These are phyloP conservation scores for Neofusicoccum umdonicola DNA, from an alignment of 2,329 filamentous ascomycete species.

Conservation along the genomic window DNA sequence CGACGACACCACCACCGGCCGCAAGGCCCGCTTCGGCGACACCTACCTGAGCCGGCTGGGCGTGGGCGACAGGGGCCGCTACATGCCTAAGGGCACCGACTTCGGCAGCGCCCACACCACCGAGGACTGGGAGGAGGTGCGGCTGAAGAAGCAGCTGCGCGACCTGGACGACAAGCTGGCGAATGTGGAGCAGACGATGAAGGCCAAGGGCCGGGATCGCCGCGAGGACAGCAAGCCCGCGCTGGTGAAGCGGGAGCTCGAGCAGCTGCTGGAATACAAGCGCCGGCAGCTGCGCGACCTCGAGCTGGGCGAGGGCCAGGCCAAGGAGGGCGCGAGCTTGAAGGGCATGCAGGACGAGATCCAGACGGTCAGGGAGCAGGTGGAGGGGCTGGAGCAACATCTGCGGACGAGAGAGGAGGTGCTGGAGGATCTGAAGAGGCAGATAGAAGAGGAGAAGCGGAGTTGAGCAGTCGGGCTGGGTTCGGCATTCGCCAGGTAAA, in stretches of 20 bases:
- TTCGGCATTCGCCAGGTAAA: not conserved
- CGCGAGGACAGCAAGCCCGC: conserved; percentile 79
- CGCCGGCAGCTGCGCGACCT: conserved; percentile 71
- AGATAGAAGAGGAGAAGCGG: conserved; percentile 82
- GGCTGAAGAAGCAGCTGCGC: conserved; percentile 85
- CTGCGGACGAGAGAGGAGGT: conserved; percentile 71
- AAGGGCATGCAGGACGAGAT: conserved; percentile 83
- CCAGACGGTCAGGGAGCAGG: conserved; percentile 86
- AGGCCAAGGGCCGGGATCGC: conserved; percentile 50
- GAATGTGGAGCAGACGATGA: conserved; percentile 72
- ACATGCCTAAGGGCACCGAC: conserved; percentile 83
- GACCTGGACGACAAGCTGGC: conserved; percentile 87
- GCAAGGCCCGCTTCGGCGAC: conserved; percentile 96
- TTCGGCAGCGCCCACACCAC: conserved; percentile 82
- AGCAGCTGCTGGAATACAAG: conserved; percentile 95
- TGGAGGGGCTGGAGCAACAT: conserved; percentile 85
- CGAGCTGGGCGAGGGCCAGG: conserved; percentile 69
- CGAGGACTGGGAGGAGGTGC: conserved; percentile 94
- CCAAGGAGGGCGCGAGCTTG: conserved; percentile 67
- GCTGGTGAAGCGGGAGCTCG: conserved; percentile 88
- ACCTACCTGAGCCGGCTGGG: conserved; percentile 91
- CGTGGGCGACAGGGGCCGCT: conserved; percentile 65
- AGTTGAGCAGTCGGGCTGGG: not conserved
- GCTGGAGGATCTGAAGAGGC: conserved; percentile 71
- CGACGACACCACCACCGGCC: conserved; percentile 77